A percentile compares a stretch with the other conserved stretches of the same genome.
Conservation (phyloP, 2,329 filamentous ascomycete species). For the Rutstroemia sp. region DNA sequence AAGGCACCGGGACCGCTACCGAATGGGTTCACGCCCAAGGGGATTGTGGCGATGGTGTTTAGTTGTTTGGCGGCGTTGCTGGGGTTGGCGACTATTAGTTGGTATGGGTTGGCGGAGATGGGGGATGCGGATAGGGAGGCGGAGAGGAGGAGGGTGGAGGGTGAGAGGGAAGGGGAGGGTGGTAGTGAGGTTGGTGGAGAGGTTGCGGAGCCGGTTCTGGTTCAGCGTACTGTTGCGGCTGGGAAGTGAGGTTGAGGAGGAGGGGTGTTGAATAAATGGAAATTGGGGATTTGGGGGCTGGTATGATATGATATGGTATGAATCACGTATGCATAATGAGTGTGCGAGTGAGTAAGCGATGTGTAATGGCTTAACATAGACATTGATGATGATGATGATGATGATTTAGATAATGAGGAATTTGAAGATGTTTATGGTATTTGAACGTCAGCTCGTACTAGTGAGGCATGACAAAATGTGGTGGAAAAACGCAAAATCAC, state of each 20-base stretch:
- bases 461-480: too few relatives aligned
- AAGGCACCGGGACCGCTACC: conserved; percentile 21
- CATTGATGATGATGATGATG: too few relatives aligned
- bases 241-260: not conserved
- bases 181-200: not conserved
- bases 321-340: too few relatives aligned
- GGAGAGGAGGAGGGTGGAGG: conserved; percentile 16
- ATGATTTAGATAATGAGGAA: too few relatives aligned
- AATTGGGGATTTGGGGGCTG: too few relatives aligned
- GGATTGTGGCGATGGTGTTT: conserved; percentile 28
- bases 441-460: too few relatives aligned
- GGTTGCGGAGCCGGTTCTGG: not conserved
- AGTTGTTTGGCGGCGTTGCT: conserved; percentile 25
- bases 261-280: too few relatives aligned
- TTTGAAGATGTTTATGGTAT: too few relatives aligned
- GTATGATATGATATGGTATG: too few relatives aligned
- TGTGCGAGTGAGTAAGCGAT: too few relatives aligned
- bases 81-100: conserved; percentile 24
- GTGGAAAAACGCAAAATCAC: too few relatives aligned
- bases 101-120: conserved; percentile 29
- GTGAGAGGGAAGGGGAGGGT: not conserved
- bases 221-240: not conserved
- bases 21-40: conserved; percentile 25
- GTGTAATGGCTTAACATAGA: too few relatives aligned
- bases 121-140: conserved; percentile 21